Conservation (phyloP, 1,284 basidiomycete species). For the Papiliotrema flavescens region DNA sequence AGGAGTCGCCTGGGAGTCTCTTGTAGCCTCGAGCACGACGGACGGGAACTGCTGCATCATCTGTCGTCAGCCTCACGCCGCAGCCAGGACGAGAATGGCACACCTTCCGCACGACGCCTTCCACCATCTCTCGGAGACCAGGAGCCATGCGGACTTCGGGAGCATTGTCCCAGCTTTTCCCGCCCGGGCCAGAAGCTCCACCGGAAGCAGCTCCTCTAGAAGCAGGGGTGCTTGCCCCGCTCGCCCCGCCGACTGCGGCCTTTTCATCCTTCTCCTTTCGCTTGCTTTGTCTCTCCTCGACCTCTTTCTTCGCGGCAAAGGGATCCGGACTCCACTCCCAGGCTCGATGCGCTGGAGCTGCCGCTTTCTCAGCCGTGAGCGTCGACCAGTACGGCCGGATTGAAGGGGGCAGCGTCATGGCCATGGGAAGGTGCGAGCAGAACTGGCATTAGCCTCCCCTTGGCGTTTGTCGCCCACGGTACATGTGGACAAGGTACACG, state of each 20-base stretch:
- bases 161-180: slow-evolving; percentile 60
- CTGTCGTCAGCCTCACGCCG: slow-evolving; percentile 18
- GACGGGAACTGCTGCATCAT: slow-evolving; percentile 50
- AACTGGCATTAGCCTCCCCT: slow-evolving; percentile 54
- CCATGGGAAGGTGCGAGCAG: slow-evolving; percentile 71
- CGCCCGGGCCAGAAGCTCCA: slow-evolving; percentile 10
- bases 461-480: too few species aligned
- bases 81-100: slow-evolving; percentile 13
- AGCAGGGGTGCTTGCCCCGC: slow-evolving; percentile 4
- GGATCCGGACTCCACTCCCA: slow-evolving; percentile 88
- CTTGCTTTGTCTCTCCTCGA: slow-evolving; percentile 63
- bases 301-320: slow-evolving; percentile 67
- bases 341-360: slow-evolving; percentile 62
- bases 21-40: slow-evolving; percentile 46
- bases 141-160: slow-evolving; percentile 84
- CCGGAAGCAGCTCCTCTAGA: slow-evolving; percentile 27
- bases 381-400: slow-evolving; percentile 81
- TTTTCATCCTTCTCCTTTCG: slow-evolving; percentile 35
- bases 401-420: slow-evolving; percentile 71
- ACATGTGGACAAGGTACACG: neutral
- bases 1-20: slow-evolving; percentile 32
- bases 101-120: slow-evolving; percentile 78
- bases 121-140: slow-evolving; percentile 71
- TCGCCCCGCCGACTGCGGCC: slow-evolving; percentile 6
- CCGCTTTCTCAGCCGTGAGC: slow-evolving; percentile 67